Evolutionary conservation across 441 rosid species (phyloP), one percentile per base, ranked within the genome.

Genomic region (Gossypium gossypioides): DNA sequence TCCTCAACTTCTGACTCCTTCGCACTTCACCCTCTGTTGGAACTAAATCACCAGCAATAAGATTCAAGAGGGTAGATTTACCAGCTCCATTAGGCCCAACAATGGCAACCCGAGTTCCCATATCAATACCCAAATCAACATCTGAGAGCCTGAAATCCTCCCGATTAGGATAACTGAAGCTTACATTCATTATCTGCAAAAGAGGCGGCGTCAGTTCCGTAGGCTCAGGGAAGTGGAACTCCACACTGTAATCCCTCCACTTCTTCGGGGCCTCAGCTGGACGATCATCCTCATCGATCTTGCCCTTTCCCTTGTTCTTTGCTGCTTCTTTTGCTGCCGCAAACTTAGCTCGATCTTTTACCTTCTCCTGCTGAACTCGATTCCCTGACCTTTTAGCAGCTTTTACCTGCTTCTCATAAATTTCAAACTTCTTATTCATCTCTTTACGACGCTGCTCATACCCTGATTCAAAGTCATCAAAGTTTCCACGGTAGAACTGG

Each of bases 51-150:
- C 96, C 96, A 25, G 97, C 96, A 50, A 93, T 89, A 75, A 93
- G 96, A 80, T 91, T 93, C 75, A 93, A 79, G n/a, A 93, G 80
- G 73, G 98, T 91, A 58, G 95, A 91, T 75, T 93, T 93, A 67
- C 96, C 97, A 55, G 98, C 97, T 65, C 98, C 98, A 62, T 88
- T 91, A 21, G 98, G 96, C 73, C 98, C 98, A 68, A 89, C 93
- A 50, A 91, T 91, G 21, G 98, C 98, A 6, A 91, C 96, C 8
- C 97, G 79, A 64, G 98, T 91, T 68, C 96, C 97, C 97, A 93
- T 91, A 82, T 93, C 98, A 64, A 93, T 90, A 67, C 98, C 98
- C 44, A 88, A 93, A 80, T 93, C 98, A 57, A 91, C 90, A 71
- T 88, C 72, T 0, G 91, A 76, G 46, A 89, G 93, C 76, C 82